These are phyloP conservation scores for Bacterosira constricta DNA, from an alignment of 108 stramenopile species.

Conservation along the genomic window DNA sequence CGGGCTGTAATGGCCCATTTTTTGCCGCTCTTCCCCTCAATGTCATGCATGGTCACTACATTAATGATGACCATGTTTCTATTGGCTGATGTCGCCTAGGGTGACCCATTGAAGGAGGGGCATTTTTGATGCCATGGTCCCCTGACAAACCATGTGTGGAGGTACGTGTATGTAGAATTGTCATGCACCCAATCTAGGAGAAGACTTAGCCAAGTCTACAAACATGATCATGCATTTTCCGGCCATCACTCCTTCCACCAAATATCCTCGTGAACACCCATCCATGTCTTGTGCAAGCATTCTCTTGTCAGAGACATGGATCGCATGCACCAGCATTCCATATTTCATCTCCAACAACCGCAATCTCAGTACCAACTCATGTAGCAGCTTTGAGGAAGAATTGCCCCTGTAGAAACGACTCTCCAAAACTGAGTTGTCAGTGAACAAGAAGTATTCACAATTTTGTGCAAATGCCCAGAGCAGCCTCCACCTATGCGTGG, in stretches of 20 bases:
- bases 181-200: too few relatives aligned
- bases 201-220: conserved; percentile 14
- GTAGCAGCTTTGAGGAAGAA: neutral
- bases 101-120: too few relatives aligned
- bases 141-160: too few relatives aligned
- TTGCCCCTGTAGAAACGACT: conserved; percentile 1
- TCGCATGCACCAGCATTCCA: neutral
- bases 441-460: conserved; percentile 15
- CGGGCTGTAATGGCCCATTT: too few relatives aligned
- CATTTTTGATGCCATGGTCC: too few relatives aligned
- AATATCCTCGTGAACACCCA: conserved; percentile 15
- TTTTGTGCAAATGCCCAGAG: neutral
- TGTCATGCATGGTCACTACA: too few relatives aligned
- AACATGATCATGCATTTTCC: conserved; percentile 26
- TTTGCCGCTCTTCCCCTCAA: too few relatives aligned
- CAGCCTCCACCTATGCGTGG: conserved; percentile 26
- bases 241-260: conserved; percentile 16
- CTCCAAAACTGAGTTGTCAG: conserved; percentile 4
- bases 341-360: conserved; percentile 9
- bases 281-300: conserved; percentile 41
- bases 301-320: conserved; percentile 17
- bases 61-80: too few relatives aligned
- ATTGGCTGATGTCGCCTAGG: too few relatives aligned
- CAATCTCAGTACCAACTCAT: neutral
- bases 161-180: too few relatives aligned